These are phyloP conservation scores for Trypanosoma brucei DNA, from an alignment of 208 protist species.

Conservation along the genomic window DNA sequence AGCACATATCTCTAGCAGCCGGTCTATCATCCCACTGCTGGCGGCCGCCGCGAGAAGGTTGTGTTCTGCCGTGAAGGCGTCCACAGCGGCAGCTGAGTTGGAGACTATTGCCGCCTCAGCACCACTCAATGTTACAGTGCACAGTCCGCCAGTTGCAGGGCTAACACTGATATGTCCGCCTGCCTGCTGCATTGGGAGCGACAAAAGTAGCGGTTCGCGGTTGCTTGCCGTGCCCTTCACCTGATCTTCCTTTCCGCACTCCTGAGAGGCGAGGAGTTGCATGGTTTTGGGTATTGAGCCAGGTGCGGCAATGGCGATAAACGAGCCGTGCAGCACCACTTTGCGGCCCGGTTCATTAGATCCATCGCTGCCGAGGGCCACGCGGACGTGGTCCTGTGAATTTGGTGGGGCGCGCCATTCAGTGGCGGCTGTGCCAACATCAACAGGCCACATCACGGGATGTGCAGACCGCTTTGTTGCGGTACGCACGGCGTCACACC, in stretches of 20 bases:
- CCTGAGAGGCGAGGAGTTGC: slow-evolving; percentile 4
- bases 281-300: background rate
- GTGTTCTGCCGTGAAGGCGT: slow-evolving; percentile 38
- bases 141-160: slow-evolving; percentile 27
- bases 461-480: background rate
- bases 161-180: slow-evolving; percentile 19
- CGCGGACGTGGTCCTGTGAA: background rate
- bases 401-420: slow-evolving; percentile 11
- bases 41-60: slow-evolving; percentile 59
- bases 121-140: slow-evolving; percentile 27
- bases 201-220: slow-evolving; percentile 4
- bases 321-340: background rate
- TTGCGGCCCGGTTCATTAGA: background rate
- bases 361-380: background rate
- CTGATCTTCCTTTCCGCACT: background rate
- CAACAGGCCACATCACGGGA: background rate
- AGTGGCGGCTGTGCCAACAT: background rate
- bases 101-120: slow-evolving; percentile 28
- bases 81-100: slow-evolving; percentile 8
- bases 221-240: background rate
- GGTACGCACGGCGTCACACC: slow-evolving; percentile 1
- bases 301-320: slow-evolving; percentile 16
- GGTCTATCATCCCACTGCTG: slow-evolving; percentile 49
- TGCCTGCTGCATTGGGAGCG: slow-evolving; percentile 7
- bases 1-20: slow-evolving; percentile 53